phyloP scores from a whole-genome alignment of 352 stramenopile species.

The Globisporangium splendens region DNA sequence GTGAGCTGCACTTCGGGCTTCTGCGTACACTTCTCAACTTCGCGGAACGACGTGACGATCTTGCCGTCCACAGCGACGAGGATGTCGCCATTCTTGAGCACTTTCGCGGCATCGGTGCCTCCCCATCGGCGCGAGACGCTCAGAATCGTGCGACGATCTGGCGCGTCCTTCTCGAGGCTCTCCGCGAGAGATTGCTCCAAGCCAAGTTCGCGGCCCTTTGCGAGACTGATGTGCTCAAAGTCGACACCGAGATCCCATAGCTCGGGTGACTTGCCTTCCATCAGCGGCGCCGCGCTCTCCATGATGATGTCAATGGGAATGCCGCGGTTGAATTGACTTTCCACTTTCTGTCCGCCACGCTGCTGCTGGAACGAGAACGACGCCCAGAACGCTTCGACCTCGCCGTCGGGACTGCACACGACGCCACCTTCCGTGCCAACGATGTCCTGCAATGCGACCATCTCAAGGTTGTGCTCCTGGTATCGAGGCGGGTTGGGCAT shows the following conservation, averaged over 20 bases:
- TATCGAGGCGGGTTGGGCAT: constrained; percentile 82
- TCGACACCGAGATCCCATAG: constrained; percentile 83
- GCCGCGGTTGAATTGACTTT: constrained; percentile 84
- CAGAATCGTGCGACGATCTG: constrained; percentile 74
- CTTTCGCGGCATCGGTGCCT: constrained; percentile 58
- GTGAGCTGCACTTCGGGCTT: constrained; percentile 79
- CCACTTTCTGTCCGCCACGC: constrained; percentile 63
- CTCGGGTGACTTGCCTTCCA: constrained; percentile 62
- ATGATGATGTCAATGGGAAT: constrained; percentile 88
- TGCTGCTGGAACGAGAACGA: constrained; percentile 88
- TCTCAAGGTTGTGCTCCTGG: constrained; percentile 87
- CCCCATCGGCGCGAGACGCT: constrained; percentile 78
- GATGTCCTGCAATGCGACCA: constrained; percentile 82
- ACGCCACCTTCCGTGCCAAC: constrained; percentile 80
- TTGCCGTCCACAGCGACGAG: constrained; percentile 82
- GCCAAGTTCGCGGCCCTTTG: constrained; percentile 85
- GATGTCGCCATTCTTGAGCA: constrained; percentile 85
- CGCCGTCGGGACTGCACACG: constrained; percentile 60
- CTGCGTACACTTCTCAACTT: constrained; percentile 80
- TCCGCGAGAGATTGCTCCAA: constrained; percentile 77
- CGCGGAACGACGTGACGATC: constrained; percentile 81
- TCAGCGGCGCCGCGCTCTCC: constrained; percentile 75
- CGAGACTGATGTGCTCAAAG: constrained; percentile 86
- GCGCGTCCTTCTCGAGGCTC: constrained; percentile 64
- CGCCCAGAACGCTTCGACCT: constrained; percentile 82